Evolutionary conservation across 1,139 yeast species (phyloP), one percentile per base, ranked within the genome.

Genomic region (Eremothecium coryli): DNA sequence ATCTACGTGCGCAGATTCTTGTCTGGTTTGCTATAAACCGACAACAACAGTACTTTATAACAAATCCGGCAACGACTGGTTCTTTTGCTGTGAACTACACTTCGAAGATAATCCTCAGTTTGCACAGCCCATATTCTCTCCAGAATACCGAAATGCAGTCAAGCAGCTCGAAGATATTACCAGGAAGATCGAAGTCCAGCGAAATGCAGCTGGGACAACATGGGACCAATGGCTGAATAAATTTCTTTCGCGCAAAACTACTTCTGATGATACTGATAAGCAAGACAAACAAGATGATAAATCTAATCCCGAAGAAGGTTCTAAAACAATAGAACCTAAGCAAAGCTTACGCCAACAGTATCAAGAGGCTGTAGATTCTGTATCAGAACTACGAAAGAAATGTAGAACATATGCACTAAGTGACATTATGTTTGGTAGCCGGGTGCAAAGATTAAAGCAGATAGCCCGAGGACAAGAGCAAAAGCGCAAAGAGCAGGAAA

Each of bases 31-130:
- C 58, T 76, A 66, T 51, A 76, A 76, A 44, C 84, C 90, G 2
- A 62, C 84, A 0, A 45, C 65, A 1, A 64, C 71, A 0, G 93
- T 82, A 2, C 58, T 82, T 23, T 66, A 78, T 38, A 47, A 45
- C 31, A 35, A 35, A 12, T 36, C 43, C 2, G 49, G 67, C 46
- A 60, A 65, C 3, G 90, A 81, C 52, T 80, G 76, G 64, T 77
- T 82, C 52, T 81, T 79, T 51, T 65, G 73, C 1, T 82, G 93
- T 52, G 70, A 67, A 17, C 46, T 64, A n/a, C 93, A 82, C 56
- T 56, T 82, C 31, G 57, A 55, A 12, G 93, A 82, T 48, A 55
- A 55, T 37, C 56, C 65, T 1, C 64, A 68, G n/a, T 81, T 81
- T 56, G 85, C 82, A 3, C 55, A 58, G 2, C 74, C 82, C 0